These are phyloP conservation scores for Obelidium mucronatum DNA, from an alignment of 192 early-diverging fungal genomes.

Conservation along the genomic window DNA sequence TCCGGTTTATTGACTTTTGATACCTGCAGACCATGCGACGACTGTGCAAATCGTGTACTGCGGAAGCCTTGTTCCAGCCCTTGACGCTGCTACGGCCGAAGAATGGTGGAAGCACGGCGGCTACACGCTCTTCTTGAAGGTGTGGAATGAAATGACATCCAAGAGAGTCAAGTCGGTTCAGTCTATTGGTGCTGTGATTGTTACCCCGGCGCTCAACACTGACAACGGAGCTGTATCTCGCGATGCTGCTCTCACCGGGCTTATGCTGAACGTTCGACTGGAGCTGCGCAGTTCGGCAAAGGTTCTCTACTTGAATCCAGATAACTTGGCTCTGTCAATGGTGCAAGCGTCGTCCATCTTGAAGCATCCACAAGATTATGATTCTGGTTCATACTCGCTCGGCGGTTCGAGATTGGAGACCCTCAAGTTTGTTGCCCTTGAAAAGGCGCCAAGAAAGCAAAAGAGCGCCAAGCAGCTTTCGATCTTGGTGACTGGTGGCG, in stretches of 20 bases:
- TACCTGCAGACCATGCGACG: neutral
- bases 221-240: neutral
- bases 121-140: neutral
- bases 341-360: neutral
- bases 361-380: neutral
- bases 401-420: neutral
- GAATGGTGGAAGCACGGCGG: constrained; percentile 1
- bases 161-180: neutral
- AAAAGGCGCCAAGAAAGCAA: neutral
- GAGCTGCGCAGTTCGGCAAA: neutral
- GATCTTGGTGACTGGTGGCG: constrained; percentile 17
- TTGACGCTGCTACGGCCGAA: neutral
- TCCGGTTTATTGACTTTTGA: neutral
- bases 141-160: neutral
- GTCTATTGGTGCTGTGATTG: neutral
- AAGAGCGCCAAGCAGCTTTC: neutral
- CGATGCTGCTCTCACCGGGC: neutral
- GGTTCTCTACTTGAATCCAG: neutral
- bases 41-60: neutral
- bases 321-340: neutral
- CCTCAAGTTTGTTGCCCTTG: neutral
- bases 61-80: neutral
- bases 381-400: neutral
- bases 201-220: neutral
- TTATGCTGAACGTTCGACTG: neutral